Evolutionary conservation across 1,284 basidiomycete species (phyloP).

Genomic region (Apiotrichum gracile): DNA sequence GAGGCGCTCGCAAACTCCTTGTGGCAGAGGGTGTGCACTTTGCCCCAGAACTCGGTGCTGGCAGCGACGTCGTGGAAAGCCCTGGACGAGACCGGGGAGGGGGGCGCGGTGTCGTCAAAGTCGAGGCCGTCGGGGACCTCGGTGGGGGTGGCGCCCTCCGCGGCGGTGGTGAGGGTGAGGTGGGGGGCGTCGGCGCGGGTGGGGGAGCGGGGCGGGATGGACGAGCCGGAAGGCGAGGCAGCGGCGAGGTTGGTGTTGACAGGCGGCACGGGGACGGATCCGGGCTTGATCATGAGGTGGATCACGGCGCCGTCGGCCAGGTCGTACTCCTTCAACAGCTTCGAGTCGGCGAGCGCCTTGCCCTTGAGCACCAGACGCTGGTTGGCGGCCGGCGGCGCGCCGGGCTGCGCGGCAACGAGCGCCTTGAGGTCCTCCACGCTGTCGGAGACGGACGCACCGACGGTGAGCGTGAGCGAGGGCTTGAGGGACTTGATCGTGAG

Average conservation of each 20-base stretch:
- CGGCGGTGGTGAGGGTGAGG: conserved; percentile 46
- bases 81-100: conserved; percentile 31
- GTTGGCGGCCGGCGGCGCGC: conserved; percentile 60
- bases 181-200: conserved; percentile 21
- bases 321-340: conserved; percentile 80
- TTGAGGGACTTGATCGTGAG: conserved; percentile 84
- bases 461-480: conserved; percentile 66
- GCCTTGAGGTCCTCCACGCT: conserved; percentile 71
- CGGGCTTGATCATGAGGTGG: conserved; percentile 76
- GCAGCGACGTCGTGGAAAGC: conserved; percentile 63
- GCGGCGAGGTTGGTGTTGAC: conserved; percentile 9
- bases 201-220: conserved; percentile 2
- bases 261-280: conserved; percentile 31
- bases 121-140: conserved; percentile 1
- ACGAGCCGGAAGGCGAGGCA: not conserved
- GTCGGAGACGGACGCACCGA: conserved; percentile 66
- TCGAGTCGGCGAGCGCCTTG: conserved; percentile 78
- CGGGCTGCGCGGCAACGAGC: conserved; percentile 57
- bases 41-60: conserved; percentile 69
- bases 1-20: conserved; percentile 63
- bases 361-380: conserved; percentile 85
- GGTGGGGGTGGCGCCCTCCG: conserved; percentile 44
- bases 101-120: not conserved
- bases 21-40: conserved; percentile 60
- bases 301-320: conserved; percentile 71